Evolutionary conservation across 2,329 filamentous ascomycete genomes (phyloP), one percentile per base, ranked within the genome.

Genomic region (Acephala macrosclerotiorum): DNA sequence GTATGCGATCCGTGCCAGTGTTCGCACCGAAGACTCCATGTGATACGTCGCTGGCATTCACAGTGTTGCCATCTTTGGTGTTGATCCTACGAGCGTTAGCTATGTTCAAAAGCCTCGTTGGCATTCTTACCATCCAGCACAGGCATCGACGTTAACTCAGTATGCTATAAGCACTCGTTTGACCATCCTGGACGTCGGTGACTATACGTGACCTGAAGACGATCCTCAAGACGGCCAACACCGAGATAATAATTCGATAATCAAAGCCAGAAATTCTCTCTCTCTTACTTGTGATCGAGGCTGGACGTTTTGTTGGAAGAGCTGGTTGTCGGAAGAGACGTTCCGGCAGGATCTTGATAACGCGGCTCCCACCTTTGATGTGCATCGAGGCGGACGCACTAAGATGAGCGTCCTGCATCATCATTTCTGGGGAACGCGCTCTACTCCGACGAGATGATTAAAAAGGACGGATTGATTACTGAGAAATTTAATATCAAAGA

Each of bases 71-170:
- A 63, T 73, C 73, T 40, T 72, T 73, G 11, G 80, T 82, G 69
- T 82, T 82, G 60, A 82, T 76, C 77, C 76, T 78, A 40, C 5
- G 25, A 25, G 61, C 9, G 55, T 57, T 25, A 57, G 35, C 20
- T 57, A 12, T n/a, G n/a, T n/a, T n/a, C n/a, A n/a, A n/a, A n/a
- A n/a, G n/a, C n/a, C n/a, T n/a, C n/a, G n/a, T n/a, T n/a, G n/a
- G n/a, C n/a, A n/a, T n/a, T n/a, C 49, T 22, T 70, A 76, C 73
- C 77, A 80, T 56, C 74, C 73, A 51, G 71, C 74, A 8, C 79
- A 77, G 22, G 78, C 78, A 67, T 80, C 79, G n/a, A 80, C 74
- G 64, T 81, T 79, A 63, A 81, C 76, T 51, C 79, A 78, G 66
- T 80, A 81, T 29, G 76, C 74, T 22, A 79, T 77, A 2, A 80